Evolutionary conservation across 352 stramenopile species (phyloP).

Genomic region (Globisporangium okanoganense): DNA sequence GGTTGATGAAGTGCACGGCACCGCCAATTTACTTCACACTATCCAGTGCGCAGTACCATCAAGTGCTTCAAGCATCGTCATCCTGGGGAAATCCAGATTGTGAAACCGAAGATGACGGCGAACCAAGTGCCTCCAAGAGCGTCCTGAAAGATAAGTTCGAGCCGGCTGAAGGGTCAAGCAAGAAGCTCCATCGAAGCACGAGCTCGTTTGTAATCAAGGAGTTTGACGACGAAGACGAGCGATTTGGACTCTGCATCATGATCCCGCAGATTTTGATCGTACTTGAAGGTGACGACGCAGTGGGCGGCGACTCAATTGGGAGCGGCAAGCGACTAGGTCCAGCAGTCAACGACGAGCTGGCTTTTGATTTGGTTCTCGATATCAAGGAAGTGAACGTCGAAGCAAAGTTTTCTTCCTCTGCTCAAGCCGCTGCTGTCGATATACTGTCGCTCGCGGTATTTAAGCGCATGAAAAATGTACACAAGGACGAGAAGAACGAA

Average conservation of each 20-base stretch:
- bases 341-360: constrained; percentile 8
- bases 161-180: neutral
- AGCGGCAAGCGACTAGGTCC: neutral
- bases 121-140: too few species aligned
- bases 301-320: neutral
- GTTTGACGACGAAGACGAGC: constrained; percentile 65
- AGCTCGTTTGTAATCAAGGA: constrained; percentile 17
- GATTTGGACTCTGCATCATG: constrained; percentile 50
- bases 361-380: constrained; percentile 64
- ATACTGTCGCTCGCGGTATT: constrained; percentile 38
- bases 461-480: constrained; percentile 24
- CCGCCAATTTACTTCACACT: constrained; percentile 75
- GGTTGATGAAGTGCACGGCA: constrained; percentile 56
- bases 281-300: constrained; percentile 43
- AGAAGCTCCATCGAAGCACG: constrained; percentile 9
- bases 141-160: neutral
- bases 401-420: constrained; percentile 54
- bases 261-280: constrained; percentile 67
- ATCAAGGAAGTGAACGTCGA: constrained; percentile 55
- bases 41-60: constrained; percentile 59
- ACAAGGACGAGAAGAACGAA: constrained; percentile 20
- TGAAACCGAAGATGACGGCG: neutral
- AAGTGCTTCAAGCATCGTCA: constrained; percentile 59
- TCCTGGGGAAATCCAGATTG: constrained; percentile 37
- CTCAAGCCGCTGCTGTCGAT: constrained; percentile 46